A percentile compares a stretch with the other conserved stretches of the same genome.
Conservation (phyloP, 2,329 filamentous ascomycete genomes). For the Ophiostoma quercus region DNA sequence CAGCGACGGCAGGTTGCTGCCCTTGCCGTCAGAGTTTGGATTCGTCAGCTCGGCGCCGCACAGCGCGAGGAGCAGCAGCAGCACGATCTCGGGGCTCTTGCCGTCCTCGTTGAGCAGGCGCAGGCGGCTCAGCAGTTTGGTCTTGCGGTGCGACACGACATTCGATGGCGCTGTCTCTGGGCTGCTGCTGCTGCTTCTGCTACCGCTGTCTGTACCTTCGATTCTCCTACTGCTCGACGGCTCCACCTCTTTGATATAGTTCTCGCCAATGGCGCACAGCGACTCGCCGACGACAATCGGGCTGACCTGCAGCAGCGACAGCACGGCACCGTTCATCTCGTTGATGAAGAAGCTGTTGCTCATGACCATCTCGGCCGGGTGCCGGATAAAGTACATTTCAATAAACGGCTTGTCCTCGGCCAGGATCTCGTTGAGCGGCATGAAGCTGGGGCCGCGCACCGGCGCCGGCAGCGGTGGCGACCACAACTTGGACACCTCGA, state of each 20-base stretch:
- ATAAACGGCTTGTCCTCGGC: slow-evolving; percentile 24
- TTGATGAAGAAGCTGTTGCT: slow-evolving; percentile 25
- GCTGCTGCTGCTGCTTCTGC: neutral
- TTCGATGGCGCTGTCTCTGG: slow-evolving; percentile 1
- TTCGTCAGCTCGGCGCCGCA: slow-evolving; percentile 29
- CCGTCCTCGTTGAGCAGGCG: slow-evolving; percentile 23
- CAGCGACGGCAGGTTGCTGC: slow-evolving; percentile 22
- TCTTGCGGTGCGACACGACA: slow-evolving; percentile 21
- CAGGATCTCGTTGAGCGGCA: slow-evolving; percentile 22
- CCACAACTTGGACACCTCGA: slow-evolving; percentile 21
- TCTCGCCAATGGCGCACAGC: slow-evolving; percentile 27
- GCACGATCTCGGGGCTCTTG: slow-evolving; percentile 22
- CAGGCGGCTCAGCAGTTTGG: slow-evolving; percentile 23
- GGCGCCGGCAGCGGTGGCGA: slow-evolving; percentile 19
- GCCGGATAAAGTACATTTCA: slow-evolving; percentile 27
- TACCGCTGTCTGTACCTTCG: neutral
- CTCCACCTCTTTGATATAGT: slow-evolving; percentile 20
- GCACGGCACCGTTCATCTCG: slow-evolving; percentile 26
- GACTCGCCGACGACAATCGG: slow-evolving; percentile 24
- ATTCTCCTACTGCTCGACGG: neutral
- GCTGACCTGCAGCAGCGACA: slow-evolving; percentile 24
- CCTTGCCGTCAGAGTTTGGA: slow-evolving; percentile 25
- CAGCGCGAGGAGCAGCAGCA: slow-evolving; percentile 24
- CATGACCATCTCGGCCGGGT: slow-evolving; percentile 27
- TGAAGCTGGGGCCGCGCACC: slow-evolving; percentile 21